Evolutionary conservation across 257 asterid species (phyloP), one percentile per base, ranked within the genome.

Genomic region (Solanum medicagineum): DNA sequence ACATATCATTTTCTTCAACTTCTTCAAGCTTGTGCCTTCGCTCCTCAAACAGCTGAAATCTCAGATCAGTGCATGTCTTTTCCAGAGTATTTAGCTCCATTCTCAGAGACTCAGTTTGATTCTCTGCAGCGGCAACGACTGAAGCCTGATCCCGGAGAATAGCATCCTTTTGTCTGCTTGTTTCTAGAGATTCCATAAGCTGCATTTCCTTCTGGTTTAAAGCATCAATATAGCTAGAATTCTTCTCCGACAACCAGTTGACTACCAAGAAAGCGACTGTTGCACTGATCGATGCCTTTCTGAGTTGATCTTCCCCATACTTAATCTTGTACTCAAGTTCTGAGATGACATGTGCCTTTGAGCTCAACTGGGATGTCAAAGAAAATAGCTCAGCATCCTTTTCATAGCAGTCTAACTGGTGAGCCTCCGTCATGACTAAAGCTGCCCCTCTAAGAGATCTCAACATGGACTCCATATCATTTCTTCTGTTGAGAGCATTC

Each of bases 391-490:
- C 94, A 32, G 84, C 88, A 68, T 95, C 99, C 90, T 92, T 95
- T 84, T 93, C 91, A 47, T 86, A 84, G 91, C 98, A 91, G 73
- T 95, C 97, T 81, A 91, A 93, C 91, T 94, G 97, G 87, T 97
- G 99, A 4, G 91, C 90, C 88, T 95, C 99, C 24, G 92, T 91
- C 93, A 97, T 94, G 66, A 89, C 95, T 92, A 94, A 86, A 70
- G 91, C 95, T 9, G 99, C 99, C 87, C 98, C 99, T 90, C 94
- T 95, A 89, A 97, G 93, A 80, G 99, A 97, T 90, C 95, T 94
- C 88, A 97, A 90, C 99, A 95, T 95, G 89, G 90, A 86, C 81
- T 97, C 99, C 95, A 97, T 83, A 79, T 93, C 97, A 81, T 89
- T 93, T 86, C 89, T 90, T 88, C 89, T 90, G 62, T 90, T 90